Conservation (phyloP, 1,284 basidiomycete genomes). For the Cryptococcus sp. region DNA sequence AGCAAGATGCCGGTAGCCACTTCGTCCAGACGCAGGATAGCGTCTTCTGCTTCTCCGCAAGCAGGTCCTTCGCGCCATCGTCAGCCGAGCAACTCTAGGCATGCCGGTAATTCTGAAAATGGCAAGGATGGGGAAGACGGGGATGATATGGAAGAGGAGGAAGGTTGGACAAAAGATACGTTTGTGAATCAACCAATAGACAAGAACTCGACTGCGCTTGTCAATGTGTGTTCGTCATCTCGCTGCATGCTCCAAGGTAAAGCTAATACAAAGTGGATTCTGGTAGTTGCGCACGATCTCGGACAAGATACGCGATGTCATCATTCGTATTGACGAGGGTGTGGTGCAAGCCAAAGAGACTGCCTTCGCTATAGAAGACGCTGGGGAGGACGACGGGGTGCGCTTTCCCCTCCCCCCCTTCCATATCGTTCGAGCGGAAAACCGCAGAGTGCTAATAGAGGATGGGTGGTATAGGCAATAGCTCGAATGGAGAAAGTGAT, state of each 20-base stretch:
- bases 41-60: not conserved
- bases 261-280: not conserved
- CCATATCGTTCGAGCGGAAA: not conserved
- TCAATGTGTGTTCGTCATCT: conserved; percentile 7
- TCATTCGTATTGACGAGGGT: conserved; percentile 22
- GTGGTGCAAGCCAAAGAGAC: conserved; percentile 22
- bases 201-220: not conserved
- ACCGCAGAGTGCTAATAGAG: not conserved
- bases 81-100: not conserved
- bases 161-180: conserved; percentile 34
- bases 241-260: not conserved
- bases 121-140: conserved; percentile 18
- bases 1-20: conserved; percentile 3
- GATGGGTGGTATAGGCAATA: conserved; percentile 17
- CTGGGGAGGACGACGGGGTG: conserved; percentile 32
- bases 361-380: conserved; percentile 33
- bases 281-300: conserved; percentile 16
- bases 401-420: too few species aligned
- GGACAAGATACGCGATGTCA: conserved; percentile 18
- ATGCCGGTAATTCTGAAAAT: not conserved
- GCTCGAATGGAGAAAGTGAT: conserved; percentile 22
- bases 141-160: conserved; percentile 14
- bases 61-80: conserved; percentile 17
- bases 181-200: conserved; percentile 25
- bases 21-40: not conserved